Conservation (phyloP, 345 rosid genomes). For the Euphorbia lathyris region DNA sequence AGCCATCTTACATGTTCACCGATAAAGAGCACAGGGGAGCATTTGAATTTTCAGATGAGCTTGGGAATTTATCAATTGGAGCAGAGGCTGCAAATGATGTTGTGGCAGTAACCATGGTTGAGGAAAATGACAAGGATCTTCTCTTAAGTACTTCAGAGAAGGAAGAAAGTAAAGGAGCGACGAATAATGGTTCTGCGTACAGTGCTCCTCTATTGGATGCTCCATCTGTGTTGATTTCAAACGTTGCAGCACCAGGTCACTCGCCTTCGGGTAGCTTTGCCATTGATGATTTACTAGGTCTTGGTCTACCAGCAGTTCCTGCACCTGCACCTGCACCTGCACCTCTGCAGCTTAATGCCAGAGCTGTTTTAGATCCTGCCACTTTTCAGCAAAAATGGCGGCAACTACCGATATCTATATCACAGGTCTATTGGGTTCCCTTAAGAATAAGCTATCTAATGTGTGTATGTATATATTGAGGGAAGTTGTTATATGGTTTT, state of each 20-base stretch:
- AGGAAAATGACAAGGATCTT: slow-evolving; percentile 86
- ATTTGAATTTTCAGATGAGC: slow-evolving; percentile 83
- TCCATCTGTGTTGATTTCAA: slow-evolving; percentile 43
- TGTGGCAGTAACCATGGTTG: slow-evolving; percentile 62
- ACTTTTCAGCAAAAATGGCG: slow-evolving; percentile 94
- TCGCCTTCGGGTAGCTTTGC: slow-evolving; percentile 55
- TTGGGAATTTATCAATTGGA: slow-evolving; percentile 60
- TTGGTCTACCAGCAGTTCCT: slow-evolving; percentile 49
- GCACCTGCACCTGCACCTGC: slow-evolving; percentile 49
- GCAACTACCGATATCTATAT: slow-evolving; percentile 61
- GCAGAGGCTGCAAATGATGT: slow-evolving; percentile 55
- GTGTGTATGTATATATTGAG: not conserved
- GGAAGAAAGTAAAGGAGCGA: slow-evolving; percentile 62
- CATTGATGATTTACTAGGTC: slow-evolving; percentile 83
- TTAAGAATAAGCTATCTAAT: no score
- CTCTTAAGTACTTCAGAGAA: slow-evolving; percentile 75
- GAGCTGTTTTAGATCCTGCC: slow-evolving; percentile 76
- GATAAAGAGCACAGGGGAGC: slow-evolving; percentile 93
- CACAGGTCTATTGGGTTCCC: slow-evolving; percentile 46
- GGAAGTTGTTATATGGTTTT: not conserved
- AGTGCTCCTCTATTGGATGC: slow-evolving; percentile 59
- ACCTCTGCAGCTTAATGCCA: slow-evolving; percentile 70
- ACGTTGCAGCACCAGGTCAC: slow-evolving; percentile 27
- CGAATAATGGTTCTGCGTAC: slow-evolving; percentile 58
- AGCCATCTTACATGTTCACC: slow-evolving; percentile 98